Evolutionary conservation across 441 rosid species (phyloP).

Genomic region (Melastoma candidum): DNA sequence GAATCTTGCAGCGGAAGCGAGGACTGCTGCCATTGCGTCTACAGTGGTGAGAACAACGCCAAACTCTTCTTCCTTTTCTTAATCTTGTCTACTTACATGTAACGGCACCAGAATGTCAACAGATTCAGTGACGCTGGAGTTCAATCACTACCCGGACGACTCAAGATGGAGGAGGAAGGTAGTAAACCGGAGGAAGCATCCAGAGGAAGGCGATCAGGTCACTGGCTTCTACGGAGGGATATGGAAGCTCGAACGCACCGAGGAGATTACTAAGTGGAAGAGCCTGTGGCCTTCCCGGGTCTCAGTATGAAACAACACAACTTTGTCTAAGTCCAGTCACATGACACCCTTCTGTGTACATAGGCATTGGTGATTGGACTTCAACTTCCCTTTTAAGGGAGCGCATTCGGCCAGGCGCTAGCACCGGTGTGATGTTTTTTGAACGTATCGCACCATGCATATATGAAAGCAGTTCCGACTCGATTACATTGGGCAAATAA

Average conservation of each 20-base stretch:
- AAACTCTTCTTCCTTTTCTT: background rate
- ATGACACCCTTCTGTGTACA: too few relatives aligned
- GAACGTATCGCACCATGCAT: too few relatives aligned
- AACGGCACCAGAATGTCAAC: slow-evolving; percentile 8
- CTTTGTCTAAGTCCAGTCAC: background rate
- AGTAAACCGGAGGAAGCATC: slow-evolving; percentile 44
- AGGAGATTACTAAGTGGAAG: slow-evolving; percentile 64
- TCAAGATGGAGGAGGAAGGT: slow-evolving; percentile 54
- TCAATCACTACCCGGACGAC: slow-evolving; percentile 47
- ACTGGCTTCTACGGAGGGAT: slow-evolving; percentile 79
- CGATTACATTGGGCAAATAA: too few relatives aligned
- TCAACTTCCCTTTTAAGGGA: too few relatives aligned
- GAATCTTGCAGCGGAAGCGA: slow-evolving; percentile 7
- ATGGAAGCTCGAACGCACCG: slow-evolving; percentile 38
- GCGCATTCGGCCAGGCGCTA: too few relatives aligned
- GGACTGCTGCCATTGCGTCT: slow-evolving; percentile 6
- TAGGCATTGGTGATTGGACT: too few relatives aligned
- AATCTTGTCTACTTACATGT: too few relatives aligned
- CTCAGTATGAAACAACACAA: slow-evolving; percentile 21
- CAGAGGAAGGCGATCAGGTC: slow-evolving; percentile 51
- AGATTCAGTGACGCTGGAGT: slow-evolving; percentile 54
- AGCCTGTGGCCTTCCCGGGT: slow-evolving; percentile 36
- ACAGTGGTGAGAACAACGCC: slow-evolving; percentile 2
- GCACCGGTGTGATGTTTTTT: too few relatives aligned
- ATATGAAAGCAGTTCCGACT: too few relatives aligned